phyloP scores from a whole-genome alignment of 176 grass and related monocot genomes.

The Guadua angustifolia region DNA sequence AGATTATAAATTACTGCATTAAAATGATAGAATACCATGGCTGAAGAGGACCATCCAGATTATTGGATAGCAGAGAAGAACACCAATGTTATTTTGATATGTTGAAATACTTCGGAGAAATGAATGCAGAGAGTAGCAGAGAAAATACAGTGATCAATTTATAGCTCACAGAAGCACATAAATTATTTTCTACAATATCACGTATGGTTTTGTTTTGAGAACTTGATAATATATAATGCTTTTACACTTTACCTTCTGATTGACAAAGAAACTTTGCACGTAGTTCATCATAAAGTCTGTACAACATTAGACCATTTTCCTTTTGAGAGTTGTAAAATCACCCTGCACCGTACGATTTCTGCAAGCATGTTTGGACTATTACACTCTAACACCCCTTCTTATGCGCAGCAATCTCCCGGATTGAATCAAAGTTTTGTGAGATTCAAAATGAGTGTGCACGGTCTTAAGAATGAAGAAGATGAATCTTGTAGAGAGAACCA shows the following conservation, averaged over 20 bases:
- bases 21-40: not conserved
- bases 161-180: constrained; percentile 28
- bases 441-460: too few relatives aligned
- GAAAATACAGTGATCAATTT: constrained; percentile 19
- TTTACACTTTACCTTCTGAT: constrained; percentile 28
- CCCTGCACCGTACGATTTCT: not conserved
- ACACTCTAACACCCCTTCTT: too few relatives aligned
- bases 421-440: too few relatives aligned
- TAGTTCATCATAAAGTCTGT: not conserved
- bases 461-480: too few relatives aligned
- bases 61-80: not conserved
- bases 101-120: constrained; percentile 2
- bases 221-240: constrained; percentile 20
- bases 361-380: not conserved
- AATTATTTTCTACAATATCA: not conserved
- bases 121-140: not conserved
- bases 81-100: not conserved
- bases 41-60: constrained; percentile 13
- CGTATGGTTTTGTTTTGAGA: not conserved
- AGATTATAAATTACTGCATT: not conserved
- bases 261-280: constrained; percentile 30
- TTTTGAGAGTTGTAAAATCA: not conserved
- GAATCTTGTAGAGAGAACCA: too few relatives aligned
- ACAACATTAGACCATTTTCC: not conserved
- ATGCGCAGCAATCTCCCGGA: too few relatives aligned